Base-by-base conservation (phyloP, 2,329 filamentous ascomycete genomes). In the Alternaria solani region DNA sequence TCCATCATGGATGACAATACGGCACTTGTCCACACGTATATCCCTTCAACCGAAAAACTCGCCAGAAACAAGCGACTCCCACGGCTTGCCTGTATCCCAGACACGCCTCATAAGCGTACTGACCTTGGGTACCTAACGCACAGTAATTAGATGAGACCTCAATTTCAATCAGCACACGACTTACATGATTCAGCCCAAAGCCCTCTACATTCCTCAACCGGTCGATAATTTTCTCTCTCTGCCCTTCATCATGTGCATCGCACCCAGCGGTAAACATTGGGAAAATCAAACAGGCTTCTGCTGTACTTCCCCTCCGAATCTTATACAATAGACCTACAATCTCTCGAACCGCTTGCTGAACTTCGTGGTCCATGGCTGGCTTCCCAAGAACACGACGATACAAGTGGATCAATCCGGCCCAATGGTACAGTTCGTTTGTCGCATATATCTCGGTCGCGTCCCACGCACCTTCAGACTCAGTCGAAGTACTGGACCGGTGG, bases 241-340 rank as follows among this genome's bases (percentile, higher is more conserved):
- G 86, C 3, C 77, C 78, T 34, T 81, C 70, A 49, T 88, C 85
- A 56, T 80, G 80, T 1, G 88, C 87, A 75, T 95, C 91, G 66
- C 91, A 94, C 0, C 92, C 92, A 1, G 92, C 92, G 1, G 91
- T 91, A 76, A 95, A 95, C 79, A 95, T 88, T 0, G 92, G 92
- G 65, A 95, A 94, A 39, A 95, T 76, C 18, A 92, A 80, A 70
- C 91, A 92, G 8, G 87, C 88, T 76, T 94, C 92, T 0, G 91
- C 91, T 16, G 88, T 88, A 30, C 89, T 89, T 6, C 90, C 89
- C 12, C 83, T 80, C 12, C 87, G 81, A 49, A 95, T 87, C 38
- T 85, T 85, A 23, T 82, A 81, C 62, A 94, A 80, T 32, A 88
- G 85, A 1, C 81, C 79, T 28, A 92, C 80, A 46, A 94, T 90